These are phyloP conservation scores for Francoa sonchifolia DNA, from an alignment of 441 rosid species.

Conservation along the genomic window DNA sequence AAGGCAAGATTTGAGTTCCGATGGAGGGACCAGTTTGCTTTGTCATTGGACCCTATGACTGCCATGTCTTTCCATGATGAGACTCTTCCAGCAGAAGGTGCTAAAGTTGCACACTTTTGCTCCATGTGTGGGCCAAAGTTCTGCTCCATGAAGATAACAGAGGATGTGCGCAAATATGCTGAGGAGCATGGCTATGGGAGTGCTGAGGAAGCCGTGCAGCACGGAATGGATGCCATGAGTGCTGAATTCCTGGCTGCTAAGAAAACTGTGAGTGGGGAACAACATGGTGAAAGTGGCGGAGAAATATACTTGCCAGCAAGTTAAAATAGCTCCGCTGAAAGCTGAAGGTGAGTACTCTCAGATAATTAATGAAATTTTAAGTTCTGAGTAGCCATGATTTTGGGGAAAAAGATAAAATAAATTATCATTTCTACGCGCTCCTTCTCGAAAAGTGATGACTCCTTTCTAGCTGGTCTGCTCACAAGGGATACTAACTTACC, in stretches of 20 bases:
- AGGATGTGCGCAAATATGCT: constrained; percentile 90
- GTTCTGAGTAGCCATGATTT: too few relatives aligned
- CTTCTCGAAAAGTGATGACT: too few relatives aligned
- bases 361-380: neutral
- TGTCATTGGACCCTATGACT: constrained; percentile 94
- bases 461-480: too few relatives aligned
- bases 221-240: constrained; percentile 93
- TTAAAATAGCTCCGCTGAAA: constrained; percentile 35
- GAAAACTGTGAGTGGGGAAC: constrained; percentile 91
- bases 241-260: constrained; percentile 73
- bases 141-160: constrained; percentile 99
- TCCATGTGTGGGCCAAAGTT: constrained; percentile 98
- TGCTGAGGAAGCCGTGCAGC: constrained; percentile 79
- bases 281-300: constrained; percentile 91
- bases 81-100: constrained; percentile 92
- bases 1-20: constrained; percentile 91
- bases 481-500: too few relatives aligned
- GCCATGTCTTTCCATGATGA: constrained; percentile 97
- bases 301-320: constrained; percentile 79
- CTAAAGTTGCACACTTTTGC: constrained; percentile 95
- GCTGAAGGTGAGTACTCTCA: constrained; percentile 28
- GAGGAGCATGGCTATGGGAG: constrained; percentile 90
- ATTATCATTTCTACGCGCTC: too few relatives aligned
- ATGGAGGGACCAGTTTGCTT: constrained; percentile 97
- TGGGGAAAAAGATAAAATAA: too few relatives aligned